Evolutionary conservation across 176 grass and related monocot genomes (phyloP), one percentile per base, ranked within the genome.

Genomic region (Zea mays): DNA sequence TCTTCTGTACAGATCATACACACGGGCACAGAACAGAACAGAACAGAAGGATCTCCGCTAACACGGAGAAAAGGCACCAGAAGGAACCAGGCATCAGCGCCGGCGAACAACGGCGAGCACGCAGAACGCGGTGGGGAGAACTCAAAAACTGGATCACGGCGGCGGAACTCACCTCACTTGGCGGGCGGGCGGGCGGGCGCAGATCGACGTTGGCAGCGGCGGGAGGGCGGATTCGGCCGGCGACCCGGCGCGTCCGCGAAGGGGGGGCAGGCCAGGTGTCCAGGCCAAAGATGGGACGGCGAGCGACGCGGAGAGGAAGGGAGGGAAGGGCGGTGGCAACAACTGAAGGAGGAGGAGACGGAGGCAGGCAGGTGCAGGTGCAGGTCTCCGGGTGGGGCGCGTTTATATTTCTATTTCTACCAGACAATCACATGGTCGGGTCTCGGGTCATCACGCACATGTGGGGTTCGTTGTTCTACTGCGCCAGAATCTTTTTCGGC

Each of bases 301-400:
- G 10, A 65, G 75, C 46, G 44, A 71, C 43, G 68, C 19, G 47
- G 37, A 52, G 46, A 9, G 20, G 56, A 2, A 50, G 39, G 56
- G 7, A 50, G 39, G 43, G 27, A 27, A 1, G 0, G 74, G 45
- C 50, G 75, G 75, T 62, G 49, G 13, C 67, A 70, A 48, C 19
- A 59, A 19, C 27, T 27, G 27, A 27, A 27, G 27, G 1, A 1
- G 27, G 27, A 27, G 27, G 27, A 27, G 27, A 27, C 1, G 27
- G 27, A 27, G 27, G 27, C 27, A 27, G 27, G 19, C 27, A 43
- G 75, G 83, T 82, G 65, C 79, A 82, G 51, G 73, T 78, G 85
- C 79, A 82, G 51, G 73, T 78, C 79, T 73, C 75, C 60, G 74
- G 72, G 2, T 14, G 63, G 61, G 49, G 33, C 45, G 59, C 27